Base-by-base conservation (phyloP, 2,329 filamentous ascomycete species). In the Onygena corvina region DNA sequence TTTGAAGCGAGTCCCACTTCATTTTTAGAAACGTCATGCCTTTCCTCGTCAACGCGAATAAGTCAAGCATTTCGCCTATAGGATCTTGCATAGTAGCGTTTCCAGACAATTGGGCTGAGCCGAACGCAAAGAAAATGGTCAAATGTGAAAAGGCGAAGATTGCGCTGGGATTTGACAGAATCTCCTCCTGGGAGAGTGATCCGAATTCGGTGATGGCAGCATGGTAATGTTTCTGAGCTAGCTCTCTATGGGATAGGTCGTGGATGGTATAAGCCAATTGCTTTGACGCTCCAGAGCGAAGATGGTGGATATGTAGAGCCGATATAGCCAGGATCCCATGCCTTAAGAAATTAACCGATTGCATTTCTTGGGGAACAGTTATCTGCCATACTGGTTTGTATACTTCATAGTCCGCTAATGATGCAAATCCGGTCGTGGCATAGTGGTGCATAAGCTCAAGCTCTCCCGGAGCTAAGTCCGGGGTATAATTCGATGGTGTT, bases 241-340 rank as follows among this genome's bases (percentile, higher is more conserved):
- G 16, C 23, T 53, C 46, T 16, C 44, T 50, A 42, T 54, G 53
- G 7, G 25, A 11, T 14, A 42, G 46, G 7, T 31, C 38, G 14
- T 42, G 11, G 5, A n/a, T 7, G 14, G 31, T 20, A 3, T 20
- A 27, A 3, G 27, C 38, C 7, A 49, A 46, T 2, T 38, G 46
- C 8, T 47, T 25, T 14, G 29, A 25, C 12, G 45, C 21, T 47
- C 20, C 27, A n/a, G 27, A 47, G 9, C 45, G 45, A 14, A 45
- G 44, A 42, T 57, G 42, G 4, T 46, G 46, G n/a, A 59, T 52
- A 46, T 61, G 57, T 1, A 59, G 53, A 14, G 59, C 56, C 4
- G 58, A 57, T 18, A 54, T 31, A 9, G 59, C 58, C 7, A 61
- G 55, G 12, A 60, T 44, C n/a, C 56, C 47, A 47, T 60, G 52